Conservation (phyloP, 2,329 filamentous ascomycete genomes). For the Anisogramma anomala region DNA sequence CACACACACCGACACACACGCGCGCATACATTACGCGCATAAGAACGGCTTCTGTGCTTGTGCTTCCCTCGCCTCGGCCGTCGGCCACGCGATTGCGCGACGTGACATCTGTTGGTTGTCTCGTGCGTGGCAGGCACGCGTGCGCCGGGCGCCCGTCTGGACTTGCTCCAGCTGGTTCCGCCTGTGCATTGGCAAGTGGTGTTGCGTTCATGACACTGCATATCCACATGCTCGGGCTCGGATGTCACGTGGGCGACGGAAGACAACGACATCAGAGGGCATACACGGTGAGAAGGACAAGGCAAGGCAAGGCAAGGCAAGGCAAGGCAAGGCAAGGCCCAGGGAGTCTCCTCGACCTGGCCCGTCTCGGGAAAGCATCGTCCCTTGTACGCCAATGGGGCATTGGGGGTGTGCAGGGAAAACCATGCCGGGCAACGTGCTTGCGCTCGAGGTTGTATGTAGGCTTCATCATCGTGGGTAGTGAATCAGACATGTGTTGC, state of each 20-base stretch:
- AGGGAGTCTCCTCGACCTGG: too few species aligned
- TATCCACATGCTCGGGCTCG: conserved; percentile 2
- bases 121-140: neutral
- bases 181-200: neutral
- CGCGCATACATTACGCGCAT: conserved; percentile 1
- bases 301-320: too few species aligned
- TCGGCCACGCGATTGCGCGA: neutral
- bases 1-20: neutral
- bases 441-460: conserved; percentile 1
- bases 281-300: neutral
- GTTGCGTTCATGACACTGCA: conserved; percentile 6
- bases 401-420: neutral
- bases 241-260: conserved; percentile 12
- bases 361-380: conserved; percentile 4
- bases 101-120: neutral
- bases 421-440: neutral
- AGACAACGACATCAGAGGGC: conserved; percentile 8
- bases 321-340: too few species aligned
- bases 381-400: neutral
- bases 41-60: neutral
- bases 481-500: neutral
- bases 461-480: neutral
- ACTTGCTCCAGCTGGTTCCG: conserved; percentile 5
- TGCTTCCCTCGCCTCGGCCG: neutral
- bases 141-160: conserved; percentile 2